Conservation (phyloP, 2,329 filamentous ascomycete species). For the Karstenula rhodostoma region DNA sequence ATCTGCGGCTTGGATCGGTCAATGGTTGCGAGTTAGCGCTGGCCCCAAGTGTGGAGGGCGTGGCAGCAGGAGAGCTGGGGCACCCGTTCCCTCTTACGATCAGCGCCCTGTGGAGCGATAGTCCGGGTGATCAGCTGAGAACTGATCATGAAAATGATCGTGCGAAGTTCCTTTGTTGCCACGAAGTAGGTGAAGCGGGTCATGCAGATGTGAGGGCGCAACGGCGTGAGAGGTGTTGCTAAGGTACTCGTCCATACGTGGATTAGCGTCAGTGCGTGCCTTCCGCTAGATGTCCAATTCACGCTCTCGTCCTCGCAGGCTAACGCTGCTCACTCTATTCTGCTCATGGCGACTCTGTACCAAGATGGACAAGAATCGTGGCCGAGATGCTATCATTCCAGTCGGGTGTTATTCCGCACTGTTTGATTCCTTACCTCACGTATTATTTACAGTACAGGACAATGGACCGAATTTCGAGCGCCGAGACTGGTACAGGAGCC, state of each 20-base stretch:
- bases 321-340: no score
- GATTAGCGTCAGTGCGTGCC: background rate
- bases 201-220: background rate
- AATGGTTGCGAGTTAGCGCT: background rate
- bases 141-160: background rate
- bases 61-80: background rate
- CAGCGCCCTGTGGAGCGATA: background rate
- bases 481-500: no score
- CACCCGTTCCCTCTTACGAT: background rate
- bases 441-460: no score
- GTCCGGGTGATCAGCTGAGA: background rate
- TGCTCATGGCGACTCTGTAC: no score
- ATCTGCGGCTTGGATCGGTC: background rate
- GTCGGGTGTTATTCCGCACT: no score
- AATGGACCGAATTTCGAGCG: no score
- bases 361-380: no score
- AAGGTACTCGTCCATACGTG: background rate
- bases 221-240: background rate
- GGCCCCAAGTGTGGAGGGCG: background rate
- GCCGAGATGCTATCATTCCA: no score
- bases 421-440: no score
- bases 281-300: no score
- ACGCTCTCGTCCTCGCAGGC: no score
- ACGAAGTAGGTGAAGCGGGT: background rate
- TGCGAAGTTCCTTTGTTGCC: background rate